Evolutionary conservation across 768 basidiomycete species (phyloP).

Genomic region (Goffeauzyma gilvescens): DNA sequence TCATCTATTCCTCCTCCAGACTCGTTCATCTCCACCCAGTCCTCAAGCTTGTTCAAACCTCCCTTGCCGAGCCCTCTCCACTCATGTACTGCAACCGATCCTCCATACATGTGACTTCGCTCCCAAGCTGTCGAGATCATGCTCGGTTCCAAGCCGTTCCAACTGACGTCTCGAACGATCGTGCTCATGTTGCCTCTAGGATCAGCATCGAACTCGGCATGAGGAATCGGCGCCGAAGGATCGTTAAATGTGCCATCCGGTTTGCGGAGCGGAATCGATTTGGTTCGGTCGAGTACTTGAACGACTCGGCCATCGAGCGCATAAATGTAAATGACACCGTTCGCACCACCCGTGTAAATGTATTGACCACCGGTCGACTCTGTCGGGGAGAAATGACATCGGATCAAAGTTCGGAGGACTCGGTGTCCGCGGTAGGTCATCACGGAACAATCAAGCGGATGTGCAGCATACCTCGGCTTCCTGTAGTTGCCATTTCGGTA

Average conservation of each 20-base stretch:
- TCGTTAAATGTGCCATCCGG: conserved; percentile 34
- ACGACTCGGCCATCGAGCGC: conserved; percentile 74
- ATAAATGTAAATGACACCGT: conserved; percentile 52
- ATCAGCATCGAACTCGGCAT: conserved; percentile 19
- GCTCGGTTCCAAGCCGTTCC: conserved; percentile 81
- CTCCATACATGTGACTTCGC: conserved; percentile 34
- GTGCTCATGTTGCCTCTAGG: conserved; percentile 20
- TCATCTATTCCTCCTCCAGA: too few species aligned
- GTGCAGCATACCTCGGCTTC: conserved; percentile 43
- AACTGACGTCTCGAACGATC: conserved; percentile 78
- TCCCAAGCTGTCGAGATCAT: conserved; percentile 81
- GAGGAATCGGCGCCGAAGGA: conserved; percentile 46
- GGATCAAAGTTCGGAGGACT: conserved; percentile 75
- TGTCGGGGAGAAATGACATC: conserved; percentile 85
- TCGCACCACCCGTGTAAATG: conserved; percentile 71
- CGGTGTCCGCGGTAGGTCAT: conserved; percentile 89
- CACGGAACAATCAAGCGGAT: conserved; percentile 78
- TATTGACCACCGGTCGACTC: conserved; percentile 85
- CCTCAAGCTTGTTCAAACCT: conserved; percentile 41
- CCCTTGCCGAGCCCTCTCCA: conserved; percentile 80
- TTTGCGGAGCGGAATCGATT: conserved; percentile 47
- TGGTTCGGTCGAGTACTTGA: conserved; percentile 62
- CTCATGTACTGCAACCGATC: conserved; percentile 75
- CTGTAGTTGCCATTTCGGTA: conserved; percentile 59
- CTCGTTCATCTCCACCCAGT: conserved; percentile 47